phyloP scores from a whole-genome alignment of 2,329 filamentous ascomycete species.

The Tympanopsis confertula region DNA sequence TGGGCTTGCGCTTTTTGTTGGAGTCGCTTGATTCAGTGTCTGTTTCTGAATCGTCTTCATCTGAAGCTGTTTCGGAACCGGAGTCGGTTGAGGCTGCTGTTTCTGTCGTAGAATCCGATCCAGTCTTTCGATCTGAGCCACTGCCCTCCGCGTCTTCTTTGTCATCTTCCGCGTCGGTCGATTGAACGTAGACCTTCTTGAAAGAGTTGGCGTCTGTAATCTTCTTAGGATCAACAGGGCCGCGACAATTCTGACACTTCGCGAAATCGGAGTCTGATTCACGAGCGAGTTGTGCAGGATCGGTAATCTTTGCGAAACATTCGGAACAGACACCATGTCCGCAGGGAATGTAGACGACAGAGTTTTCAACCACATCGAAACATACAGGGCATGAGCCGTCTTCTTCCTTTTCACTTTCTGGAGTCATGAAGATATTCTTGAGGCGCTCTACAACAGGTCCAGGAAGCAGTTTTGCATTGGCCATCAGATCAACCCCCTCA shows the following conservation, averaged over 20 bases:
- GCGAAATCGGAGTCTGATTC: slow-evolving; percentile 40
- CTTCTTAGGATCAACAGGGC: slow-evolving; percentile 50
- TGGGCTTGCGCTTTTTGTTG: slow-evolving; percentile 21
- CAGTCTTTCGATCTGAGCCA: slow-evolving; percentile 9
- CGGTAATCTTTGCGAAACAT: slow-evolving; percentile 61
- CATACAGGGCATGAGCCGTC: slow-evolving; percentile 75
- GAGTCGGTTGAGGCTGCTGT: slow-evolving; percentile 14
- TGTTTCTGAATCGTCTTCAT: slow-evolving; percentile 17
- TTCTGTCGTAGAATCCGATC: slow-evolving; percentile 3
- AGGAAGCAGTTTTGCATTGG: slow-evolving; percentile 32
- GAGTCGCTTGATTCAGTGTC: slow-evolving; percentile 4
- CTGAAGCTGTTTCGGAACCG: slow-evolving; percentile 1
- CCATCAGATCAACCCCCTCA: slow-evolving; percentile 49
- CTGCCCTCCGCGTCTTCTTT: slow-evolving; percentile 16
- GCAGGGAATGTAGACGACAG: slow-evolving; percentile 70
- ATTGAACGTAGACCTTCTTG: slow-evolving; percentile 57
- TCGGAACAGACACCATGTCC: slow-evolving; percentile 71
- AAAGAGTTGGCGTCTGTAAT: slow-evolving; percentile 68
- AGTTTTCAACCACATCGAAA: slow-evolving; percentile 63
- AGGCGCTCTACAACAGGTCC: slow-evolving; percentile 55
- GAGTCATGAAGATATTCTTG: slow-evolving; percentile 31
- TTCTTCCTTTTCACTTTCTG: slow-evolving; percentile 34
- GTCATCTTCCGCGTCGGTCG: slow-evolving; percentile 23
- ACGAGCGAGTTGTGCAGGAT: slow-evolving; percentile 40
- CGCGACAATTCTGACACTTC: slow-evolving; percentile 69